phyloP scores from a whole-genome alignment of 1,284 basidiomycete species.

The Austroboletus sp. region DNA sequence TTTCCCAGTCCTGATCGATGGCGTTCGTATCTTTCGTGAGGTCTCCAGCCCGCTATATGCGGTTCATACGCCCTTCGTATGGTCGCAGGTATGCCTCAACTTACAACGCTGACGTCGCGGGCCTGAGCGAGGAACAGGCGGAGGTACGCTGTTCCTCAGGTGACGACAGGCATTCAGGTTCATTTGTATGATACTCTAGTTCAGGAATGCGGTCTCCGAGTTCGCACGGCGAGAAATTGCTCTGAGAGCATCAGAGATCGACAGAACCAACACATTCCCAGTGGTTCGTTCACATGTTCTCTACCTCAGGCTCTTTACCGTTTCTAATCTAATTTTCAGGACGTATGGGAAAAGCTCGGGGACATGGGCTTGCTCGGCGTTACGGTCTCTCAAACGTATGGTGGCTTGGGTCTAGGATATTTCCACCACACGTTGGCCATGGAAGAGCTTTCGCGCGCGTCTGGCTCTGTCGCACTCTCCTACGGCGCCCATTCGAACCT shows the following conservation, averaged over 20 bases:
- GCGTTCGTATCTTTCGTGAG: conserved; percentile 10
- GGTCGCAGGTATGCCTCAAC: conserved; percentile 37
- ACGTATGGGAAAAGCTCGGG: conserved; percentile 85
- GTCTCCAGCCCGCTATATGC: conserved; percentile 5
- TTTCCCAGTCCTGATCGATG: conserved; percentile 9
- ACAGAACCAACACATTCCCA: conserved; percentile 76
- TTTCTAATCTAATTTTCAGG: conserved; percentile 39
- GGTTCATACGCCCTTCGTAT: neutral
- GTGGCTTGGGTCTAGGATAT: conserved; percentile 77
- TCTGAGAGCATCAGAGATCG: conserved; percentile 77
- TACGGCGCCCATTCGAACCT: conserved; percentile 87
- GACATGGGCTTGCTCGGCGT: conserved; percentile 81
- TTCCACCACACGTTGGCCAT: conserved; percentile 86
- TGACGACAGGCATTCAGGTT: neutral
- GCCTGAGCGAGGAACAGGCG: conserved; percentile 76
- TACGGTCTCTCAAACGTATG: conserved; percentile 74
- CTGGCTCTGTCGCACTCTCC: conserved; percentile 84
- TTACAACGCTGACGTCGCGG: conserved; percentile 73
- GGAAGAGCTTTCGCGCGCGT: conserved; percentile 86
- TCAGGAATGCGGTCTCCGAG: conserved; percentile 67
- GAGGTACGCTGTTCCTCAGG: conserved; percentile 50
- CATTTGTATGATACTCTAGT: conserved; percentile 41
- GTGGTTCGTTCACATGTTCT: conserved; percentile 43
- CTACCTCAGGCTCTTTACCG: neutral
- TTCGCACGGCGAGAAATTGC: conserved; percentile 70